These are phyloP conservation scores for Gastrolobium bilobum DNA, from an alignment of 306 rosid genomes.

Conservation along the genomic window DNA sequence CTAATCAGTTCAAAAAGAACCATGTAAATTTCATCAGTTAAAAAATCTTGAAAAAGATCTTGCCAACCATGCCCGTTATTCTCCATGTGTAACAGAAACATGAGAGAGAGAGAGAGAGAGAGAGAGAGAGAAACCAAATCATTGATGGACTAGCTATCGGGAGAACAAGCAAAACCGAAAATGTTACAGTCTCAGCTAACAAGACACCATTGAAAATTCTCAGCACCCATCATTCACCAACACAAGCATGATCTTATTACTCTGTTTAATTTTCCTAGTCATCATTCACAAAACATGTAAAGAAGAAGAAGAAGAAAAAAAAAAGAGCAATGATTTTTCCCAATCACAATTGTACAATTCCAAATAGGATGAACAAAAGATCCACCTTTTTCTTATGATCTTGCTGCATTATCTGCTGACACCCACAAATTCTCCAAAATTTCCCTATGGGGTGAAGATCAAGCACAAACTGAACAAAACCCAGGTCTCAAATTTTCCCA, in stretches of 20 bases:
- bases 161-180: constrained; percentile 31
- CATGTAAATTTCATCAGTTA: constrained; percentile 35
- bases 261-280: constrained; percentile 7
- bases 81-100: constrained; percentile 45
- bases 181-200: constrained; percentile 38
- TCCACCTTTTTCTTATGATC: constrained; percentile 90
- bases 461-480: constrained; percentile 51
- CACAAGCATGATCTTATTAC: constrained; percentile 34
- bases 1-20: constrained; percentile 46
- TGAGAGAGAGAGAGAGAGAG: constrained; percentile 14
- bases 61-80: constrained; percentile 51
- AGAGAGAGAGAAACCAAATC: constrained; percentile 27
- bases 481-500: constrained; percentile 31
- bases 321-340: constrained; percentile 9
- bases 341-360: constrained; percentile 42
- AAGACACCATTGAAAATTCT: constrained; percentile 45
- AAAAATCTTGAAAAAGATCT: constrained; percentile 6
- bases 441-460: constrained; percentile 60
- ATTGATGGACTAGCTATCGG: constrained; percentile 10
- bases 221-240: constrained; percentile 24
- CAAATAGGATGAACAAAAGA: constrained; percentile 21
- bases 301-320: neutral
- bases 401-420: constrained; percentile 81
- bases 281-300: constrained; percentile 25
- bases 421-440: constrained; percentile 56